A percentile compares a stretch with the other conserved stretches of the same genome.
Conservation (phyloP, 805 yeast species). For the Cyberlindnera mrakii region DNA sequence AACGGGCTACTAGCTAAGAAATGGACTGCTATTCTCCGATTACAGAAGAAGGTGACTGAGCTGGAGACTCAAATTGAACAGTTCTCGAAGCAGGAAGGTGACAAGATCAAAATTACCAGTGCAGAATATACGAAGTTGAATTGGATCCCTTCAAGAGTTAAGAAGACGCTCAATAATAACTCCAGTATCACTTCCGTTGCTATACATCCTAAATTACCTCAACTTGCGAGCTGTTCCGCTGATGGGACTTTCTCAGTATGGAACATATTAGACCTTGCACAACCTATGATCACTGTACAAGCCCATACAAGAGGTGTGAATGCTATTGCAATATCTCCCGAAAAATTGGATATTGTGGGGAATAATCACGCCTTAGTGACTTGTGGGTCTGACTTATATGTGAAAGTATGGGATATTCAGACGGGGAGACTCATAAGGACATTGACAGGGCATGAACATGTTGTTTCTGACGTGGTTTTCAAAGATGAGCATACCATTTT, state of each 20-base stretch:
- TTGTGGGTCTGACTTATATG: constrained; percentile 43
- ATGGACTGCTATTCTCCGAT: constrained; percentile 79
- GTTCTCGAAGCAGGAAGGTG: constrained; percentile 35
- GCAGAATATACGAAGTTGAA: constrained; percentile 14
- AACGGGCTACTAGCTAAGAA: constrained; percentile 55
- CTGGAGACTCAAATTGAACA: constrained; percentile 54
- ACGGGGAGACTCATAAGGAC: constrained; percentile 52
- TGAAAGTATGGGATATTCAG: constrained; percentile 67
- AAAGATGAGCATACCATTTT: constrained; percentile 41
- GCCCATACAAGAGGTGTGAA: constrained; percentile 77
- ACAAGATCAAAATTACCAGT: constrained; percentile 16
- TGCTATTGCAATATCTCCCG: constrained; percentile 49
- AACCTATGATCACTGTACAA: constrained; percentile 54
- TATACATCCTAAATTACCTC: constrained; percentile 71
- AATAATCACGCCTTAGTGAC: constrained; percentile 34
- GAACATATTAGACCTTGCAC: constrained; percentile 56
- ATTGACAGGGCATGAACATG: constrained; percentile 81
- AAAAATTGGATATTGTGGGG: constrained; percentile 21
- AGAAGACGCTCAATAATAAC: constrained; percentile 25
- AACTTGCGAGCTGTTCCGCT: constrained; percentile 51
- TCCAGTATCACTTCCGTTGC: constrained; percentile 56
- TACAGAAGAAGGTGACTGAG: constrained; percentile 69
- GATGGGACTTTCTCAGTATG: constrained; percentile 72
- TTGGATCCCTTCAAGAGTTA: constrained; percentile 23
- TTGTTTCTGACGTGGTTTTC: constrained; percentile 61